Evolutionary conservation across 1,139 yeast species (phyloP).

Genomic region (Yamadazyma triangularis): DNA sequence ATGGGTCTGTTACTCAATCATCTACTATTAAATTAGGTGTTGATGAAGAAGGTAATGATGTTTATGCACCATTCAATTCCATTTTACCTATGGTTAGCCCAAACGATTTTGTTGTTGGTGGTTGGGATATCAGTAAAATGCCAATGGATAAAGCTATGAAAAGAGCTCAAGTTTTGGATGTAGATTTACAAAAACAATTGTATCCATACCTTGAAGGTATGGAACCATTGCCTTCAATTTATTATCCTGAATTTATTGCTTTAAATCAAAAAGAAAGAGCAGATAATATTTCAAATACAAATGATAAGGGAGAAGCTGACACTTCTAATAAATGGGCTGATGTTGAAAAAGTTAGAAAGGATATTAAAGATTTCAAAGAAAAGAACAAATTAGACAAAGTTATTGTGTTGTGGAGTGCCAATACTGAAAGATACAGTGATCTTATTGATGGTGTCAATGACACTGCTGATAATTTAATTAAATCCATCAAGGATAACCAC

Average conservation of each 20-base stretch:
- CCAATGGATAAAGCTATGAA: slow-evolving; percentile 75
- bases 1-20: slow-evolving; percentile 94
- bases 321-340: slow-evolving; percentile 80
- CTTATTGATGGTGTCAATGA: slow-evolving; percentile 79
- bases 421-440: slow-evolving; percentile 91
- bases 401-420: slow-evolving; percentile 93
- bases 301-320: slow-evolving; percentile 43
- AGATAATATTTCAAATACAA: slow-evolving; percentile 71
- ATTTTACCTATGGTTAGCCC: slow-evolving; percentile 86
- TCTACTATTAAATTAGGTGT: slow-evolving; percentile 89
- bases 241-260: slow-evolving; percentile 96
- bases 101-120: slow-evolving; percentile 84
- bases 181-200: slow-evolving; percentile 76
- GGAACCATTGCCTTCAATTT: slow-evolving; percentile 77
- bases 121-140: slow-evolving; percentile 87
- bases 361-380: slow-evolving; percentile 74
- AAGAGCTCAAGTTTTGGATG: slow-evolving; percentile 85
- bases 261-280: slow-evolving; percentile 93
- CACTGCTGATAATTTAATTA: slow-evolving; percentile 74
- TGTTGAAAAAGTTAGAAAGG: slow-evolving; percentile 80
- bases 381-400: slow-evolving; percentile 78
- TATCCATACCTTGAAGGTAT: slow-evolving; percentile 58
- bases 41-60: slow-evolving; percentile 76
- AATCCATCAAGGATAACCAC: slow-evolving; percentile 73
- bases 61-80: slow-evolving; percentile 89